These are phyloP conservation scores for Pichia sp. DNA, from an alignment of 1,139 yeast genomes.

Conservation along the genomic window DNA sequence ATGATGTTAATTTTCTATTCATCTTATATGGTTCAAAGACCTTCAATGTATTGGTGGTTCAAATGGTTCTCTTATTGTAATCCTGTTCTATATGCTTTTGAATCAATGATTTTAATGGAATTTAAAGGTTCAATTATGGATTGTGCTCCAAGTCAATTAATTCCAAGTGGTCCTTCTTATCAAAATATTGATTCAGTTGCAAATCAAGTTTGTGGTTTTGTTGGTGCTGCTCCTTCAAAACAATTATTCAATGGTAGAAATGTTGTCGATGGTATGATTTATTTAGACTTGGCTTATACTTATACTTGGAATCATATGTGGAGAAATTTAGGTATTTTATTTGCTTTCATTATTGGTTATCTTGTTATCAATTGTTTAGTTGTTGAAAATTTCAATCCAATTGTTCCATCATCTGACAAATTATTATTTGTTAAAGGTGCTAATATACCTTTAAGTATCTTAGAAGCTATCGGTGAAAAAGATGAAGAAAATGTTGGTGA, in stretches of 20 bases:
- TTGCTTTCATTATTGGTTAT: slow-evolving; percentile 41
- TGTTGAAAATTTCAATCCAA: slow-evolving; percentile 29
- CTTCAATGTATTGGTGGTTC: slow-evolving; percentile 58
- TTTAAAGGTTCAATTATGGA: slow-evolving; percentile 48
- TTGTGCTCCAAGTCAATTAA: slow-evolving; percentile 35
- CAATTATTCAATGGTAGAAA: slow-evolving; percentile 34
- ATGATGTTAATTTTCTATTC: slow-evolving; percentile 42
- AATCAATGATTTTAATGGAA: slow-evolving; percentile 45
- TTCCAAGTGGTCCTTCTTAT: slow-evolving; percentile 47
- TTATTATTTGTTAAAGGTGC: slow-evolving; percentile 20
- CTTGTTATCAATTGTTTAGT: slow-evolving; percentile 24
- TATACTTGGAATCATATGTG: slow-evolving; percentile 37
- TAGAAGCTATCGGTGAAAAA: slow-evolving; percentile 7
- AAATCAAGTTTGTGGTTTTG: slow-evolving; percentile 44
- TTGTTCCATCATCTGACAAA: slow-evolving; percentile 19
- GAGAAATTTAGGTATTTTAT: slow-evolving; percentile 46
- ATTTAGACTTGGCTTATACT: slow-evolving; percentile 31
- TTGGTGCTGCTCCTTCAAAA: slow-evolving; percentile 36
- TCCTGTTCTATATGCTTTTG: slow-evolving; percentile 51
- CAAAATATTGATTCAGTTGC: slow-evolving; percentile 28
- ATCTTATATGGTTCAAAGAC: slow-evolving; percentile 50
- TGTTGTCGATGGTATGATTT: slow-evolving; percentile 38
- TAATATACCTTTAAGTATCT: slow-evolving; percentile 6
- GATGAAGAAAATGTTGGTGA: slow-evolving; percentile 1
- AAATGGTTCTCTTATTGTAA: slow-evolving; percentile 53